These are phyloP conservation scores for Centella asiatica DNA, from an alignment of 129 eudicot species.

Conservation along the genomic window DNA sequence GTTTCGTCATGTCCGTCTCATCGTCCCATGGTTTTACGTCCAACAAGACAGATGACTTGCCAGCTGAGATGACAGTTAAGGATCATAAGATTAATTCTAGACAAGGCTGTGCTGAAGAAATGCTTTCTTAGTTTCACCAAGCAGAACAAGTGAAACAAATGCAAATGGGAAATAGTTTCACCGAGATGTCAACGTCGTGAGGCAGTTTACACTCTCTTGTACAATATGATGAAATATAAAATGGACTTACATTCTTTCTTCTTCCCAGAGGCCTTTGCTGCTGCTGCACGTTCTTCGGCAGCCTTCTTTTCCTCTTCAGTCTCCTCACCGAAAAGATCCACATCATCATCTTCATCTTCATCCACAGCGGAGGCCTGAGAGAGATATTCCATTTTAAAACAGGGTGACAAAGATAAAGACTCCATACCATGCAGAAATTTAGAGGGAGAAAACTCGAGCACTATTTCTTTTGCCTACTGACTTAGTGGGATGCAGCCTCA, in stretches of 20 bases:
- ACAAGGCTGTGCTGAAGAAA: constrained; percentile 7
- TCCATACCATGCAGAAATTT: too few species aligned
- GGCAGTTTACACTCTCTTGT: too few species aligned
- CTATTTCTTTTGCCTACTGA: too few species aligned
- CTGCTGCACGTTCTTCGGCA: constrained; percentile 87
- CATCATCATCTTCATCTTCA: constrained; percentile 72
- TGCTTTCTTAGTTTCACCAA: too few species aligned
- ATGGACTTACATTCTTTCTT: constrained; percentile 83
- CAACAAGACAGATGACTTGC: constrained; percentile 58
- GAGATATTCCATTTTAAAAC: background rate
- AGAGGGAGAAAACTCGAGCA: too few species aligned
- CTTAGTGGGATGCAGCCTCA: too few species aligned
- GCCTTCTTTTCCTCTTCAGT: constrained; percentile 98
- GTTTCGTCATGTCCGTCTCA: constrained; percentile 89
- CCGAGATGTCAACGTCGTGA: too few species aligned
- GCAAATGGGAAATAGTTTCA: too few species aligned
- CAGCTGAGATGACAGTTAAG: constrained; percentile 36
- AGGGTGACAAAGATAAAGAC: background rate
- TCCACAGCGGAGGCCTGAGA: constrained; percentile 68
- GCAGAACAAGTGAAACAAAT: background rate
- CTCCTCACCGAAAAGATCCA: constrained; percentile 91
- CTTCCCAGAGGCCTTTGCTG: constrained; percentile 67
- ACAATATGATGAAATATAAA: background rate
- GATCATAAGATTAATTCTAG: background rate
- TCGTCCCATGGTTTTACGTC: constrained; percentile 84